Evolutionary conservation across 2,329 filamentous ascomycete genomes (phyloP).

Genomic region (Hypoxylon sp.): DNA sequence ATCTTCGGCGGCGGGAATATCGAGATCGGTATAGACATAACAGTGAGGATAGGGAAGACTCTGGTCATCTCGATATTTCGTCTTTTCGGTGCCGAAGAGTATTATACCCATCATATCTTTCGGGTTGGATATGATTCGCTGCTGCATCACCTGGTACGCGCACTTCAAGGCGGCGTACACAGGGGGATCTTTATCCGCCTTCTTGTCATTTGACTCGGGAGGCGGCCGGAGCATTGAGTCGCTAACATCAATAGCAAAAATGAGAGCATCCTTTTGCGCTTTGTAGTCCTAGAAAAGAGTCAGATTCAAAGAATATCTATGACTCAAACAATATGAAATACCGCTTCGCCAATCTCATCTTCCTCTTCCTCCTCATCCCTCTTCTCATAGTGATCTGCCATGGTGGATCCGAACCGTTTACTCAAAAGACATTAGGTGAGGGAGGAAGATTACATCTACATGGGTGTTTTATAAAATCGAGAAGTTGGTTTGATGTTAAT

Average conservation of each 20-base stretch:
- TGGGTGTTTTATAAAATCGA: not conserved
- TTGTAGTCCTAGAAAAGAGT: constrained; percentile 79
- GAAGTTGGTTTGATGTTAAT: not conserved
- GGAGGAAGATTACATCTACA: not conserved
- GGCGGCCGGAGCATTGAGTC: constrained; percentile 84
- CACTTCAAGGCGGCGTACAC: constrained; percentile 90
- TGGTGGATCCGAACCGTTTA: constrained; percentile 20
- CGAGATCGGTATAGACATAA: constrained; percentile 90
- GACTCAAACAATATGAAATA: constrained; percentile 55
- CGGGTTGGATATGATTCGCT: constrained; percentile 96
- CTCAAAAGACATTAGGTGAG: not conserved
- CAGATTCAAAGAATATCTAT: not conserved
- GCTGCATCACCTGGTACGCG: constrained; percentile 95
- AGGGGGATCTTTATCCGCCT: constrained; percentile 82
- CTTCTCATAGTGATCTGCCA: constrained; percentile 62
- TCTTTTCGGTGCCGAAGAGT: constrained; percentile 89
- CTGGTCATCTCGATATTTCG: constrained; percentile 80
- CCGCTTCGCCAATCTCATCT: constrained; percentile 76
- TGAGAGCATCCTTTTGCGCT: constrained; percentile 94
- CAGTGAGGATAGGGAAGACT: constrained; percentile 85
- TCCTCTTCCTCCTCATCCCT: constrained; percentile 76
- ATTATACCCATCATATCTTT: constrained; percentile 98
- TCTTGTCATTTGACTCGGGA: constrained; percentile 76
- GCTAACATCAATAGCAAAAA: constrained; percentile 95
- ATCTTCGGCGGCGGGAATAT: constrained; percentile 87